Conservation (phyloP, 1,284 basidiomycete species). For the Stereum hirsutum region DNA sequence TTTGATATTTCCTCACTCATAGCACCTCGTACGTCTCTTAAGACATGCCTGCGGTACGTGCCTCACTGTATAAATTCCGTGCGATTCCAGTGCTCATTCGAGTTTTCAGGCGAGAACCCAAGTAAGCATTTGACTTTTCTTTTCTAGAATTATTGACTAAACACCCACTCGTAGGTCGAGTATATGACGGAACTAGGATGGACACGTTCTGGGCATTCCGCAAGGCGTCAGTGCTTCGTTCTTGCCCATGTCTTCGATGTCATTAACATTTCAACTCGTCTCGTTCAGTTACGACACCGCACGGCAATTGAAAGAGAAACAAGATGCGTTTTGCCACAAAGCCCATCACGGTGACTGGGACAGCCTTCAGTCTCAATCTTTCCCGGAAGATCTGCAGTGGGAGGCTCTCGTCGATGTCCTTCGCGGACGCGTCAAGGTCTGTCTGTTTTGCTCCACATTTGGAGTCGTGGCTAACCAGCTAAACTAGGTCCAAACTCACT, state of each 20-base stretch:
- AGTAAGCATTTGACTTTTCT: constrained; percentile 13
- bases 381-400: constrained; percentile 72
- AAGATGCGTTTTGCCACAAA: constrained; percentile 58
- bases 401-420: constrained; percentile 77
- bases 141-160: background rate
- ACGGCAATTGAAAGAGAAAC: constrained; percentile 50
- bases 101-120: constrained; percentile 24
- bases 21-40: background rate
- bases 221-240: constrained; percentile 18
- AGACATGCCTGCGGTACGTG: constrained; percentile 29
- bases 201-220: constrained; percentile 35
- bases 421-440: constrained; percentile 58
- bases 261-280: too few species aligned
- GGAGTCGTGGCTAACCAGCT: background rate
- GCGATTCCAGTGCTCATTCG: background rate
- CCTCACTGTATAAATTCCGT: background rate
- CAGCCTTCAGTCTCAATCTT: constrained; percentile 42
- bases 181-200: constrained; percentile 31
- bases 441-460: constrained; percentile 3
- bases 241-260: background rate
- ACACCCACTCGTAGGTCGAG: constrained; percentile 13
- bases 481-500: constrained; percentile 13
- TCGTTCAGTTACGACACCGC: constrained; percentile 50
- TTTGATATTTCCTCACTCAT: constrained; percentile 11
- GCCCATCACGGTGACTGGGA: constrained; percentile 47